Evolutionary conservation across 352 stramenopile species (phyloP), one percentile per base, ranked within the genome.

Genomic region (Phytophthora multivora): DNA sequence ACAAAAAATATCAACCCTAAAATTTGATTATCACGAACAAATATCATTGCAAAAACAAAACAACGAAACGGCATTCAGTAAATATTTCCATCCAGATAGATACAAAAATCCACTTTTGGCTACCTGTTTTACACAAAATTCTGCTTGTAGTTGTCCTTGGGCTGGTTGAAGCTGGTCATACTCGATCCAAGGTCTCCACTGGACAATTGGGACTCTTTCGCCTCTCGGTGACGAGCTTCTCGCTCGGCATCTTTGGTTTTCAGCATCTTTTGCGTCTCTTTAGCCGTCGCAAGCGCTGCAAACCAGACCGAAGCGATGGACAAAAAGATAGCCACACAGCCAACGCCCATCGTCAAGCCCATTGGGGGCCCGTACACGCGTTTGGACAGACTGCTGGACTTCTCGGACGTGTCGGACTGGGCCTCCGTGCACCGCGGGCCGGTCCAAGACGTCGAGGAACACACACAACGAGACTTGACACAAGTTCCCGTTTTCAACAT

Each of bases 401-500:
- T 66, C 52, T 69, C 38, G 0, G 59, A 69, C n/a, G 57, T 55
- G 9, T 79, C 59, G 23, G 66, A 69, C n/a, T 82, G 50, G 11
- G 75, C 51, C 5, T 58, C 52, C 7, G 73, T 88, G 41, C 73
- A 89, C 1, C 79, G 75, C 2, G 77, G 77, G 3, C 77, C 81
- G 9, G 74, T 74, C 80, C 83, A 91, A 4, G 78, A 83, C 4
- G 69, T 48, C 13, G 68, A 62, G 8, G 55, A 73, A 43, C 84
- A 91, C 10, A 62, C 45, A 49, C 84, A 93, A 1, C 80, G 77
- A 12, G 64, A 70, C 12, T 86, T 81, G 10, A 79, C 69, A 40
- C 83, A 92, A 8, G 51, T 75, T 19, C 82, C 80, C 0, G 82
- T 90, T 25, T 77, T 68, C 0, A 83, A 46, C 5, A 28, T 19